Base-by-base conservation (phyloP, 768 basidiomycete species). In the Mycena chlorophos region DNA sequence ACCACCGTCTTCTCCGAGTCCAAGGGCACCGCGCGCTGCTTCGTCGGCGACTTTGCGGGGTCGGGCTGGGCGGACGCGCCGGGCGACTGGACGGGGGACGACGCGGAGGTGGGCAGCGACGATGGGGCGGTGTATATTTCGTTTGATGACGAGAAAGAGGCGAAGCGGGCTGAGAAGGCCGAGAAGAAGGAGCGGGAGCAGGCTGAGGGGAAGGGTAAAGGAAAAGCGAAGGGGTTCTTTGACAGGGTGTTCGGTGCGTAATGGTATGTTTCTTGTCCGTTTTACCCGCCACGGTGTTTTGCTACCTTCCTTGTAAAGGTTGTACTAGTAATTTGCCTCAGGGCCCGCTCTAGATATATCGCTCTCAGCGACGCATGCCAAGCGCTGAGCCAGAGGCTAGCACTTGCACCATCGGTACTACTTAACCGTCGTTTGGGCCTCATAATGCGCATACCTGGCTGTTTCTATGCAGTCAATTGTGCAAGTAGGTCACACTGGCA, bases 41-140 rank as follows among this genome's bases (percentile, higher is more conserved):
- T 78, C 60, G 62, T 78, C n/a, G 78, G 78, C 13, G 75, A 77
- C 37, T 70, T 75, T 31, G 45, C 45, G 23, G 26, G 27, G 23
- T 62, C 71, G 4, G 63, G 62, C 25, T 69, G 60, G 61, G 52
- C 66, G 20, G 65, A 65, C 31, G 27, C 23, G 39, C 16, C 34
- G 20, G 51, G 20, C 13, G 58, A 27, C 19, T 78, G 75, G 76
- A 47, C 57, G 22, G 74, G 76, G 5, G 78, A 79, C 50, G 74
- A 78, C 59, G 45, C 78, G 20, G 54, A 64, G 10, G 62, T 74
- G 37, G 71, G 73, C 56, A 62, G 74, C 34, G 61, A 64, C 30
- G 70, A 75, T 56, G 77, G 76, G 37, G 66, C 62, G 20, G 67
- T 78, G 31, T 71, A 63, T 45, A 63, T 78, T 28, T 65, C 66